These are phyloP conservation scores for Kitagawia praeruptora DNA, from an alignment of 129 eudicot species.

Conservation along the genomic window DNA sequence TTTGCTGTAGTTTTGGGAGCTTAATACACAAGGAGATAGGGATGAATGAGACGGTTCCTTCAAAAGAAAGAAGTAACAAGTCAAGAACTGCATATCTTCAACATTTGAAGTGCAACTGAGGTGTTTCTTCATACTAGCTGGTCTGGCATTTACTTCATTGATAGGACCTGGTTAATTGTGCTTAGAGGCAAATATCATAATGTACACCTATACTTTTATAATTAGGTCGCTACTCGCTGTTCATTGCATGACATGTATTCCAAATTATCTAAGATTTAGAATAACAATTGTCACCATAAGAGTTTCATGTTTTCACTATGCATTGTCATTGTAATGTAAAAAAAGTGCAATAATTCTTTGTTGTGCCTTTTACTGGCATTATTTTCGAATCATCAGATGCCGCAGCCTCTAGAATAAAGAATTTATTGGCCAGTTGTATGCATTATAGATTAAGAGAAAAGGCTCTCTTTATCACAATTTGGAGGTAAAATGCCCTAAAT, in stretches of 20 bases:
- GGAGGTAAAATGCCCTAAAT: no score
- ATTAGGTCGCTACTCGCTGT: neutral
- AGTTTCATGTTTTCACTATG: neutral
- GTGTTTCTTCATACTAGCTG: neutral
- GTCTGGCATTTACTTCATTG: neutral
- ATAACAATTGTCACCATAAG: neutral
- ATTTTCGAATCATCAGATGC: neutral
- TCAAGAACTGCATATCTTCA: neutral
- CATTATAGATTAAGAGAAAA: neutral
- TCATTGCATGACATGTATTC: neutral
- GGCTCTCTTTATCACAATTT: no score
- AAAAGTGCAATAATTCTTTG: neutral
- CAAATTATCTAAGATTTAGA: neutral
- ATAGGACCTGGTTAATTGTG: neutral
- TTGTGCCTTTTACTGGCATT: neutral
- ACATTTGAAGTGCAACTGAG: neutral
- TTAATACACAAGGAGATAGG: neutral
- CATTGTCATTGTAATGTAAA: neutral
- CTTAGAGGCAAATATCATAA: neutral
- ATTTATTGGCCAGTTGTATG: neutral
- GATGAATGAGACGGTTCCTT: neutral
- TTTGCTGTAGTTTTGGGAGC: neutral
- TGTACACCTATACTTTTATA: neutral
- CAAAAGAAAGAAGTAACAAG: neutral
- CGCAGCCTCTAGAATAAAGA: neutral